These are phyloP conservation scores for Hanseniaspora mollemarum DNA, from an alignment of 805 yeast genomes.

Conservation along the genomic window DNA sequence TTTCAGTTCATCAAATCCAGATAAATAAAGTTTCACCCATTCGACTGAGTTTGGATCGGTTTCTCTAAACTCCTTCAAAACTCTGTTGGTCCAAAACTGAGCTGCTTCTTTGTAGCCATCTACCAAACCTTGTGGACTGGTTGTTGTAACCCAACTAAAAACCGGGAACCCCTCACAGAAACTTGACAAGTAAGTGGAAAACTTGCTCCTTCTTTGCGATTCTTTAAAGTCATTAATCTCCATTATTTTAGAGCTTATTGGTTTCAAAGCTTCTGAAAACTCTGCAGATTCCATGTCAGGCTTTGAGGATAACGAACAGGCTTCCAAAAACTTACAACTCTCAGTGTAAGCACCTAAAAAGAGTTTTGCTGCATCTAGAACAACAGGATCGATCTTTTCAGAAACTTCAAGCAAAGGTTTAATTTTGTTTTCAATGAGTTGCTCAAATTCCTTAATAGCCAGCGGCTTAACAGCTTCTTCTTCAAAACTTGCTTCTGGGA, in stretches of 20 bases:
- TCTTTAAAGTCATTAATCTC: constrained; percentile 59
- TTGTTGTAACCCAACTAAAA: constrained; percentile 77
- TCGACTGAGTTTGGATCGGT: constrained; percentile 55
- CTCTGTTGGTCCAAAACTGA: constrained; percentile 87
- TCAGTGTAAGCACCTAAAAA: constrained; percentile 43
- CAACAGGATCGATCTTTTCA: constrained; percentile 38
- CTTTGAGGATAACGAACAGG: constrained; percentile 50
- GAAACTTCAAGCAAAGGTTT: constrained; percentile 45
- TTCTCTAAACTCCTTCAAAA: constrained; percentile 73
- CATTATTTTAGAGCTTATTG: constrained; percentile 53
- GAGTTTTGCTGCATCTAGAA: constrained; percentile 37
- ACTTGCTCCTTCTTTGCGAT: constrained; percentile 53
- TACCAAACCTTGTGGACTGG: constrained; percentile 62
- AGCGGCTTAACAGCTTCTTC: constrained; percentile 28
- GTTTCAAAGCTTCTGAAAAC: constrained; percentile 48
- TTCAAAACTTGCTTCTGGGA: constrained; percentile 16
- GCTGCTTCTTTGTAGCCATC: constrained; percentile 83
- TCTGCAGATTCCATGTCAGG: constrained; percentile 48
- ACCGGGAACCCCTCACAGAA: constrained; percentile 83
- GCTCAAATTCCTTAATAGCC: constrained; percentile 43
- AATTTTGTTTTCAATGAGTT: constrained; percentile 41
- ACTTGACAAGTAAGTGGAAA: constrained; percentile 63
- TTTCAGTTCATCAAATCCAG: constrained; percentile 58
- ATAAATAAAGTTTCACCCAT: constrained; percentile 65
- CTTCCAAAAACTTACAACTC: constrained; percentile 48